These are phyloP conservation scores for Clohesyomyces aquaticus DNA, from an alignment of 495 filamentous ascomycete species.

Conservation along the genomic window DNA sequence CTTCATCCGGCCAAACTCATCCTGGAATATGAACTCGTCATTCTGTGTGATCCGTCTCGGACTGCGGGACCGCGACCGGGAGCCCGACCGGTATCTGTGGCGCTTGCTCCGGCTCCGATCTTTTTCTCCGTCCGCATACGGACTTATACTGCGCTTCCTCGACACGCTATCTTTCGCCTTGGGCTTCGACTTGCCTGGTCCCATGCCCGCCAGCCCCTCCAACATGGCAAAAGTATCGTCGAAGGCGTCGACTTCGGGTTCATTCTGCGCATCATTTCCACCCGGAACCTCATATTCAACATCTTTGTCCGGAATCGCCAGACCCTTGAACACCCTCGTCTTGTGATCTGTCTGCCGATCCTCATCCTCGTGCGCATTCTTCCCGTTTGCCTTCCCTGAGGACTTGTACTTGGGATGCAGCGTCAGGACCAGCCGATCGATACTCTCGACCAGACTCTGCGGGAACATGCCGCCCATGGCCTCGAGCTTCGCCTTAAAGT, in stretches of 20 bases:
- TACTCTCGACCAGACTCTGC: conserved; percentile 82
- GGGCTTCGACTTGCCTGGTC: conserved; percentile 46
- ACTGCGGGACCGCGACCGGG: conserved; percentile 54
- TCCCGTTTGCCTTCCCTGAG: conserved; percentile 15
- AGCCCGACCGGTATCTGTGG: conserved; percentile 58
- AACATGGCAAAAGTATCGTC: conserved; percentile 93
- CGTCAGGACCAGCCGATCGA: conserved; percentile 83
- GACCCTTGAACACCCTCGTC: conserved; percentile 80
- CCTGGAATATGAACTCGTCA: conserved; percentile 57
- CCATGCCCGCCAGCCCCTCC: conserved; percentile 80
- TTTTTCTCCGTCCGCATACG: conserved; percentile 61
- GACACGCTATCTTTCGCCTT: conserved; percentile 48
- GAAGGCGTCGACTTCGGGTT: conserved; percentile 63
- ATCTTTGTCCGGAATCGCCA: conserved; percentile 84
- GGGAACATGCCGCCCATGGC: conserved; percentile 86
- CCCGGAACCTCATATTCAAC: conserved; percentile 52
- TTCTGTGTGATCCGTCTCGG: conserved; percentile 55
- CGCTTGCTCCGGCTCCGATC: conserved; percentile 55
- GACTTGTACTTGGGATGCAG: conserved; percentile 86
- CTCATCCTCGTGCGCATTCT: conserved; percentile 45
- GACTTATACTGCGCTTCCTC: conserved; percentile 75
- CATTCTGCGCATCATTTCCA: conserved; percentile 39
- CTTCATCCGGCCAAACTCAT: conserved; percentile 63
- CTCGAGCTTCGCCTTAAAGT: conserved; percentile 73
- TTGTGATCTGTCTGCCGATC: conserved; percentile 58